Base-by-base conservation (phyloP, 352 stramenopile species). In the Pythium folliculosum region DNA sequence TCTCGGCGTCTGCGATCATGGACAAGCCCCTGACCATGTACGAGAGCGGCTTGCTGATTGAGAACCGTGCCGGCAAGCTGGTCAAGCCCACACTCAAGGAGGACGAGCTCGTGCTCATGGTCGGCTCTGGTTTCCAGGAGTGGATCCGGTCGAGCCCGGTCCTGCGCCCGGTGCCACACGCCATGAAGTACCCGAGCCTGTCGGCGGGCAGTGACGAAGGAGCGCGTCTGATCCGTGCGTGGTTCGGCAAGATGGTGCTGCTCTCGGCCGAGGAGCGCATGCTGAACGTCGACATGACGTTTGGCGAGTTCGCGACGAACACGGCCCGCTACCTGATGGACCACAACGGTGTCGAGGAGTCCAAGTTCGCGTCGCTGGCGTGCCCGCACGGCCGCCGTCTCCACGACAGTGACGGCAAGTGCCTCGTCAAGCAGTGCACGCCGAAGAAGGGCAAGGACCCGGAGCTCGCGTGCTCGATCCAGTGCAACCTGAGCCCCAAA, bases 221-320 rank as follows among this genome's bases (percentile, higher is more conserved):
- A 12, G 21, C 23, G 23, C 66, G 54, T 5, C 12, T 79, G 8
- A 45, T 80, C 0, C 72, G 75, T 8, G 67, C 72, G 22, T 82
- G 75, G 75, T 79, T 78, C 38, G 75, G 75, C 53, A 79, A 79
- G 60, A 82, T 82, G 72, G 64, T 80, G 52, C 57, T 82, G 23
- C 58, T 78, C 37, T 54, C 69, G 9, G 53, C 37, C 6, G 45
- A 71, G 13, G 43, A 70, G 21, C 63, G 60, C 17, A 77, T 82
- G 70, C 56, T 58, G 17, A 74, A 72, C 47, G 73, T 66, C 1
- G 61, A 53, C 19, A 70, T 71, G 67, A 70, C 69, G 10, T 82
- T 80, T 47, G 66, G 69, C 19, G 64, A 66, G 40, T 77, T 73
- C 52, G 65, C 57, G 0, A n/a, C 51, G 5, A 27, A 67, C 12